A percentile compares a stretch with the other conserved stretches of the same genome.
phyloP scores from a whole-genome alignment of 129 eudicot species.

The Flaveria bidentis region DNA sequence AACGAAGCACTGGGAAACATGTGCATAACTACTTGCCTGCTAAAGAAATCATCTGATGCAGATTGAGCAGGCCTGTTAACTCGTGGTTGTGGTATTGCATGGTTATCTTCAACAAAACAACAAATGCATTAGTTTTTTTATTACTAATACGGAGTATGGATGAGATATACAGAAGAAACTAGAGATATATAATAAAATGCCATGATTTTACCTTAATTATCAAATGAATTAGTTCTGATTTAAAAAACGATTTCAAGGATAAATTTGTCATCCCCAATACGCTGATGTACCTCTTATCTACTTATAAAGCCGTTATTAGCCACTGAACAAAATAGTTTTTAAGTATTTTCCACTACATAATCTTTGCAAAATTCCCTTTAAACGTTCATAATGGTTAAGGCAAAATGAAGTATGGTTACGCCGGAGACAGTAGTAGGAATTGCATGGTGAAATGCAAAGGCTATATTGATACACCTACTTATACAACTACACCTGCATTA shows the following conservation, averaged over 20 bases:
- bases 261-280: neutral
- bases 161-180: neutral
- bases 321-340: neutral
- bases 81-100: conserved; percentile 60
- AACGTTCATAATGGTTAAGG: neutral
- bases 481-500: neutral
- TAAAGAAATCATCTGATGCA: conserved; percentile 70
- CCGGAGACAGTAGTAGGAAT: neutral
- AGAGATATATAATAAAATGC: neutral
- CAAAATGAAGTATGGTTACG: neutral
- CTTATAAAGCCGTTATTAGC: too few relatives aligned
- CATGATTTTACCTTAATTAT: neutral
- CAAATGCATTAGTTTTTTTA: conserved; percentile 27
- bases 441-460: neutral
- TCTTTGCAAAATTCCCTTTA: neutral
- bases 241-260: neutral
- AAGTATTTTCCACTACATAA: neutral
- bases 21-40: conserved; percentile 53
- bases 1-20: neutral
- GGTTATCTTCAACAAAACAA: conserved; percentile 51
- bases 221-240: conserved; percentile 9
- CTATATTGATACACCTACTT: neutral
- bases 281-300: too few relatives aligned
- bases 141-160: too few relatives aligned
- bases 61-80: conserved; percentile 66